Conservation (phyloP, 768 basidiomycete species). For the Mycena chlorophos region DNA sequence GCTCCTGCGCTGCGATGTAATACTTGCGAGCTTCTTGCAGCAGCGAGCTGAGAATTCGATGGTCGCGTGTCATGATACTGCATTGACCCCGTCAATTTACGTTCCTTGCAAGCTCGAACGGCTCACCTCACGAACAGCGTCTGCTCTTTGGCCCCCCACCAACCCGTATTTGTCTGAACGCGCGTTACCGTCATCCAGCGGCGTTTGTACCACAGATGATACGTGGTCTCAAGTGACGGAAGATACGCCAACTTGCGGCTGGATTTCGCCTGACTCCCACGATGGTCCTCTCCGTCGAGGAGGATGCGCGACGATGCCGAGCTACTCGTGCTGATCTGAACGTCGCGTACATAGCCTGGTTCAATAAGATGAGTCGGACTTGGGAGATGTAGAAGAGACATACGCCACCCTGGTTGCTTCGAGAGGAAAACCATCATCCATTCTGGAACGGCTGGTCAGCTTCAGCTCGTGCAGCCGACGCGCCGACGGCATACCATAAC, state of each 20-base stretch:
- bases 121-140: slow-evolving; percentile 34
- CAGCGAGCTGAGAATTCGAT: slow-evolving; percentile 36
- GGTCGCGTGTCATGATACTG: slow-evolving; percentile 46
- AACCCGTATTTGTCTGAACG: slow-evolving; percentile 25
- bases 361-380: background rate
- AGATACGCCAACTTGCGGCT: slow-evolving; percentile 32
- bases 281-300: slow-evolving; percentile 30
- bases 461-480: too few species aligned
- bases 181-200: slow-evolving; percentile 32
- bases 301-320: slow-evolving; percentile 27
- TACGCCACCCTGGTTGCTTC: slow-evolving; percentile 55
- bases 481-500: slow-evolving; percentile 27
- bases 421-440: slow-evolving; percentile 65
- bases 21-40: slow-evolving; percentile 41
- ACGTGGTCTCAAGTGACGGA: slow-evolving; percentile 30
- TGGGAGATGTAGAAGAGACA: slow-evolving; percentile 22
- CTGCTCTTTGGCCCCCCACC: slow-evolving; percentile 25
- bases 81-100: slow-evolving; percentile 4
- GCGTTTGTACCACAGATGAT: slow-evolving; percentile 38
- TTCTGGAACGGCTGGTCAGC: slow-evolving; percentile 30
- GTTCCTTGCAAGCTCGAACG: background rate
- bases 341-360: slow-evolving; percentile 43
- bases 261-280: slow-evolving; percentile 15
- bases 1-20: slow-evolving; percentile 41
- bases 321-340: slow-evolving; percentile 47